Percentiles rank a stretch among this genome's conserved stretches.
These are phyloP conservation scores for Nasturtium officinale DNA, from an alignment of 345 rosid species.

Conservation along the genomic window DNA sequence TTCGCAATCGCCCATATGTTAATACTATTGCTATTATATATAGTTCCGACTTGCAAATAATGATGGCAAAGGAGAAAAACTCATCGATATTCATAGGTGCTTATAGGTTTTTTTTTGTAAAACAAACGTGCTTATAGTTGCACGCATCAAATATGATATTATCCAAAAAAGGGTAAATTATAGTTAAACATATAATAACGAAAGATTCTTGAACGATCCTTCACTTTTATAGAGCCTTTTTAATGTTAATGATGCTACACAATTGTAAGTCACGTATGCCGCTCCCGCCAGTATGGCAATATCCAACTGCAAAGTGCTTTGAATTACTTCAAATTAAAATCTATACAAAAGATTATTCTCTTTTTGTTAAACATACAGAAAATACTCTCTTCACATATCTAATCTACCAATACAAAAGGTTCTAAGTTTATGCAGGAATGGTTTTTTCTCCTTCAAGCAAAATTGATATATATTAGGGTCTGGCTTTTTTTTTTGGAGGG, in stretches of 20 bases:
- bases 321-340: background rate
- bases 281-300: conserved; percentile 1
- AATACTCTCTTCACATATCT: background rate
- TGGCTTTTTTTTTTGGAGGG: background rate
- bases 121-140: too few relatives aligned
- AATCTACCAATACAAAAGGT: background rate
- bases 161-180: conserved; percentile 5
- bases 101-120: too few relatives aligned
- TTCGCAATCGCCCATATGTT: background rate
- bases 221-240: conserved; percentile 24
- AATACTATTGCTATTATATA: background rate
- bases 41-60: background rate
- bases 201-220: conserved; percentile 9
- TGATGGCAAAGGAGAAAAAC: background rate
- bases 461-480: background rate
- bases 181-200: background rate
- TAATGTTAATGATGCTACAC: conserved; percentile 23
- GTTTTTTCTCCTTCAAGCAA: background rate
- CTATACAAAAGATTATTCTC: conserved; percentile 18
- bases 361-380: conserved; percentile 28
- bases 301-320: conserved; percentile 6
- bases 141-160: background rate
- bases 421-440: background rate
- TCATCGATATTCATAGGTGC: background rate
- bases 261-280: conserved; percentile 19